phyloP scores from a whole-genome alignment of 805 yeast genomes.

The Kazachstania viticola region DNA sequence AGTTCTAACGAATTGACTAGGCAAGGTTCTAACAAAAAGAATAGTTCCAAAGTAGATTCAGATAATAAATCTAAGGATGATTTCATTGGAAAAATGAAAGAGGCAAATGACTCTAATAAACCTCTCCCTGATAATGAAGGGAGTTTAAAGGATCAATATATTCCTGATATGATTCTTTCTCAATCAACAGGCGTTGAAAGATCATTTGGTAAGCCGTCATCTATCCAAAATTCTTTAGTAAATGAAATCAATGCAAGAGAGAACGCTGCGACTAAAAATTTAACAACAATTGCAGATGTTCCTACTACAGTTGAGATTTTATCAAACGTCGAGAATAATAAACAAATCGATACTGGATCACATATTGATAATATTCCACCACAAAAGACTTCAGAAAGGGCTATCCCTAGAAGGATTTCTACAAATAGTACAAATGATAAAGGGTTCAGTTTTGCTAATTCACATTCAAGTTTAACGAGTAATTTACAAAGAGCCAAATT shows the following conservation, averaged over 20 bases:
- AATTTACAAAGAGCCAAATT: slow-evolving; percentile 16
- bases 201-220: slow-evolving; percentile 27
- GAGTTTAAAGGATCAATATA: slow-evolving; percentile 22
- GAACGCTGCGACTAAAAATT: neutral
- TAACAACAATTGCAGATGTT: too few species aligned
- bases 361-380: neutral
- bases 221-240: slow-evolving; percentile 22
- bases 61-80: neutral
- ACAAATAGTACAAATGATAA: neutral
- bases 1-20: slow-evolving; percentile 13
- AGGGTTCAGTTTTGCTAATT: slow-evolving; percentile 15
- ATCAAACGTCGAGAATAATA: too few species aligned
- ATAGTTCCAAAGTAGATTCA: neutral
- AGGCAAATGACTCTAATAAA: neutral
- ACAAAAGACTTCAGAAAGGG: neutral
- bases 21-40: slow-evolving; percentile 7
- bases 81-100: too few species aligned
- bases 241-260: slow-evolving; percentile 7
- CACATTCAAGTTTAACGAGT: slow-evolving; percentile 24
- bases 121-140: slow-evolving; percentile 1
- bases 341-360: neutral
- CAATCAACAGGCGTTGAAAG: slow-evolving; percentile 43
- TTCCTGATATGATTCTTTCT: slow-evolving; percentile 36
- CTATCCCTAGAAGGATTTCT: neutral
- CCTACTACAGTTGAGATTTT: too few species aligned